Evolutionary conservation across 2,329 filamentous ascomycete genomes (phyloP).

Genomic region (Trichoderma brevicompactum): DNA sequence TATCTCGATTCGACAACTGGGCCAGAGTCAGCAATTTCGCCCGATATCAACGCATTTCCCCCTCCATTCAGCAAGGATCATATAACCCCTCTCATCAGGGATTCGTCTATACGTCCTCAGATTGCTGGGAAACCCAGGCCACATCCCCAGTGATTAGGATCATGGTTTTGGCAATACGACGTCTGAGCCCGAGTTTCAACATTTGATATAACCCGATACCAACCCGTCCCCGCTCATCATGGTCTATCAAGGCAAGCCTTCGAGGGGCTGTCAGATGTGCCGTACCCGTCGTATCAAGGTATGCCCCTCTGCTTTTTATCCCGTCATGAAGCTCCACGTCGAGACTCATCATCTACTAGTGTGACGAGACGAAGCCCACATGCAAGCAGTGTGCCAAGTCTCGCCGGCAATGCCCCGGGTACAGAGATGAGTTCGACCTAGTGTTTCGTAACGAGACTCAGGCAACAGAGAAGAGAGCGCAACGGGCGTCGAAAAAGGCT

Average conservation of each 20-base stretch:
- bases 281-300: slow-evolving; percentile 75
- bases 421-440: slow-evolving; percentile 72
- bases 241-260: slow-evolving; percentile 70
- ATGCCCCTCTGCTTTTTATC: slow-evolving; percentile 35
- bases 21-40: neutral
- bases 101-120: neutral
- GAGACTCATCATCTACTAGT: slow-evolving; percentile 48
- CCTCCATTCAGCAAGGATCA: neutral
- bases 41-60: neutral
- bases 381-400: slow-evolving; percentile 69
- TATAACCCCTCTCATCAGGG: neutral
- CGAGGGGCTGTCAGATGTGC: slow-evolving; percentile 74
- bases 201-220: slow-evolving; percentile 8
- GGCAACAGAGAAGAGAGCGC: slow-evolving; percentile 66
- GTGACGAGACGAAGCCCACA: slow-evolving; percentile 68
- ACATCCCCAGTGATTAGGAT: neutral
- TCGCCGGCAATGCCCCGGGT: slow-evolving; percentile 66
- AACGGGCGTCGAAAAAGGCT: slow-evolving; percentile 58
- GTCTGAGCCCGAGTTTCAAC: neutral
- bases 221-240: slow-evolving; percentile 45
- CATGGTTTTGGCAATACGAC: neutral
- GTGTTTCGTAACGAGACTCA: slow-evolving; percentile 75
- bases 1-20: neutral
- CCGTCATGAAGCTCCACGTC: neutral
- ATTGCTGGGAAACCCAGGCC: neutral